Evolutionary conservation across 2,329 filamentous ascomycete genomes (phyloP).

Genomic region (Pseudogymnoascus sp.): DNA sequence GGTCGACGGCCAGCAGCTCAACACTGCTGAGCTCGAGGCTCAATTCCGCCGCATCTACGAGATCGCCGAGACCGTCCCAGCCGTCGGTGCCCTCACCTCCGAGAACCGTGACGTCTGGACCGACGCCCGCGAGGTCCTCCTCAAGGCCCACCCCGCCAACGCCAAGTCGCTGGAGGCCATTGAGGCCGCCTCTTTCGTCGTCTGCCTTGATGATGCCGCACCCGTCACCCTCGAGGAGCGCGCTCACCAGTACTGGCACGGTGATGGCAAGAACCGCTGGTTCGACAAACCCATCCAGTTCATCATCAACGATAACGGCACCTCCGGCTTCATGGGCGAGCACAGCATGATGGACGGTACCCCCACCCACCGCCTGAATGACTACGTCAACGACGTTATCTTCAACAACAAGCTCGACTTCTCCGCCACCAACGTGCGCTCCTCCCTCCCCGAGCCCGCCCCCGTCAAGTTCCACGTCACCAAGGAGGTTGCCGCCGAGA

Average conservation of each 20-base stretch:
- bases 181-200: constrained; percentile 80
- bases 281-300: constrained; percentile 98
- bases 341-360: constrained; percentile 99
- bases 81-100: constrained; percentile 77
- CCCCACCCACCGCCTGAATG: constrained; percentile 91
- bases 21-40: constrained; percentile 78
- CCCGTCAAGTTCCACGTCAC: constrained; percentile 72
- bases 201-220: constrained; percentile 86
- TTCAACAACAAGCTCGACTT: constrained; percentile 93
- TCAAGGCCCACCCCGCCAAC: constrained; percentile 72
- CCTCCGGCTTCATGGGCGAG: constrained; percentile 94
- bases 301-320: constrained; percentile 96
- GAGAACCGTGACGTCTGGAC: constrained; percentile 94
- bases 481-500: constrained; percentile 65
- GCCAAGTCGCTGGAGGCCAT: constrained; percentile 69
- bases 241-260: constrained; percentile 95
- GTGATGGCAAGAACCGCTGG: constrained; percentile 91
- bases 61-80: constrained; percentile 61
- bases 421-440: constrained; percentile 67
- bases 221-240: constrained; percentile 94
- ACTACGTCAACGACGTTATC: constrained; percentile 86
- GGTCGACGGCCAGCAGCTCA: constrained; percentile 75
- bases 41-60: constrained; percentile 84
- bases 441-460: constrained; percentile 73
- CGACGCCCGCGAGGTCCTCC: constrained; percentile 68